Conservation (phyloP, 2,329 filamentous ascomycete genomes). For the Mollisia scopiformis region DNA sequence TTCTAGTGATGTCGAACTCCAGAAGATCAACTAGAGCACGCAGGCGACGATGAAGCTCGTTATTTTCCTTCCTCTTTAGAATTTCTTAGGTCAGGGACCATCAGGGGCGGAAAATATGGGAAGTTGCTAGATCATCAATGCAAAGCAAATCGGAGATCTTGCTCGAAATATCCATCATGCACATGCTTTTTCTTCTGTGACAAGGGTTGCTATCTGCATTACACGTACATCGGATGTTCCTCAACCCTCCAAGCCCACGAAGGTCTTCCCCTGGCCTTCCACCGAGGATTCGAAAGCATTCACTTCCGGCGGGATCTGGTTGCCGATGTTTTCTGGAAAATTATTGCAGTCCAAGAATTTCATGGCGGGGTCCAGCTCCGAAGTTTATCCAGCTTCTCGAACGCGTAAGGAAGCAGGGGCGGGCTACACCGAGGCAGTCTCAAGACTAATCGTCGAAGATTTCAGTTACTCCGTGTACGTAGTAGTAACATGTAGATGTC, state of each 20-base stretch:
- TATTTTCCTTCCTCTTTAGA: not conserved
- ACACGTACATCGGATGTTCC: not conserved
- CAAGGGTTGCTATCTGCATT: not conserved
- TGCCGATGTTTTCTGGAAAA: too few species aligned
- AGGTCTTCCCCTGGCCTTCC: not conserved
- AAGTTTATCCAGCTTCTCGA: not conserved
- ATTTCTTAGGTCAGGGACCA: not conserved
- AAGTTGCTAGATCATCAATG: not conserved
- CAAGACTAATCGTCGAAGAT: too few species aligned
- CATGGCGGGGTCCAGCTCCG: not conserved
- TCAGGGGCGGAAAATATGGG: not conserved
- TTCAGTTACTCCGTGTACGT: too few species aligned
- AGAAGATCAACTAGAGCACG: conserved; percentile 58
- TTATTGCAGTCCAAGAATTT: not conserved
- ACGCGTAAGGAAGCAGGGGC: not conserved
- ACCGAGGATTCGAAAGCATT: not conserved
- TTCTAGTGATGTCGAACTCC: conserved; percentile 68
- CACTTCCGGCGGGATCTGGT: not conserved
- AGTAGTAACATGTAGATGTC: too few species aligned
- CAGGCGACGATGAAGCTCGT: not conserved
- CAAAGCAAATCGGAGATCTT: not conserved
- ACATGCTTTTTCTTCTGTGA: conserved; percentile 6
- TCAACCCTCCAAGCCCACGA: not conserved
- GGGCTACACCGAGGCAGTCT: too few species aligned
- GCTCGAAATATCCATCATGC: conserved; percentile 1